Evolutionary conservation across 202 grass and related monocot genomes (phyloP).

Genomic region (Schoenoplectus triqueter): DNA sequence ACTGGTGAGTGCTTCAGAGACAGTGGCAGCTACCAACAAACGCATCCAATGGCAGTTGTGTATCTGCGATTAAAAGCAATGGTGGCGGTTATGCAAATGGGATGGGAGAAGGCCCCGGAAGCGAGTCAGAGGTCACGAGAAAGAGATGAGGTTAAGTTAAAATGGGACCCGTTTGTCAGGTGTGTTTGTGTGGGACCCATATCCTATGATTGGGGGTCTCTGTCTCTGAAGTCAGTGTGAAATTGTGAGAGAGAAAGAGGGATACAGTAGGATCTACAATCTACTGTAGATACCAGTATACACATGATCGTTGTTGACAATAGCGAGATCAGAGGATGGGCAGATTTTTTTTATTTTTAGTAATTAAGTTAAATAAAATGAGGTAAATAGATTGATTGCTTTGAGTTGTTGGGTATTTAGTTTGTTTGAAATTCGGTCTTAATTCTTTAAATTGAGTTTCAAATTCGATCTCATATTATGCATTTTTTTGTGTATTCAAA

Average conservation of each 20-base stretch:
- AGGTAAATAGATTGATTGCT: too few species aligned
- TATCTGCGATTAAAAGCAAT: constrained; percentile 4
- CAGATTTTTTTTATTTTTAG: background rate
- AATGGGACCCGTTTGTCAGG: background rate
- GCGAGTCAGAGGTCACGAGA: constrained; percentile 15
- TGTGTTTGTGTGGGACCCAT: background rate
- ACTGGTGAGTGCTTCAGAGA: background rate
- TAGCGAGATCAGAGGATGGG: constrained; percentile 19
- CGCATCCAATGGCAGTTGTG: constrained; percentile 5
- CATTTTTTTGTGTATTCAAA: too few species aligned
- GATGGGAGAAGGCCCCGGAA: background rate
- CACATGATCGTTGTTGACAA: background rate
- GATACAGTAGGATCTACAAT: constrained; percentile 16
- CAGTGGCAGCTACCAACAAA: constrained; percentile 11
- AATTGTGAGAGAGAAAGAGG: background rate
- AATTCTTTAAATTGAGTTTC: too few species aligned
- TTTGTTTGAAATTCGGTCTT: too few species aligned
- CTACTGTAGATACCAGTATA: constrained; percentile 15
- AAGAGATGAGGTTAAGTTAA: background rate
- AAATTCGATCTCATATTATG: too few species aligned
- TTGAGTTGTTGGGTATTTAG: too few species aligned
- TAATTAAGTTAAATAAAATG: too few species aligned
- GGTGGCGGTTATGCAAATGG: constrained; percentile 31
- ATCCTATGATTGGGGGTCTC: constrained; percentile 31
- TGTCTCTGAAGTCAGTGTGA: background rate